phyloP scores from a whole-genome alignment of 139 green algal species.

The Chlorella sp. region DNA sequence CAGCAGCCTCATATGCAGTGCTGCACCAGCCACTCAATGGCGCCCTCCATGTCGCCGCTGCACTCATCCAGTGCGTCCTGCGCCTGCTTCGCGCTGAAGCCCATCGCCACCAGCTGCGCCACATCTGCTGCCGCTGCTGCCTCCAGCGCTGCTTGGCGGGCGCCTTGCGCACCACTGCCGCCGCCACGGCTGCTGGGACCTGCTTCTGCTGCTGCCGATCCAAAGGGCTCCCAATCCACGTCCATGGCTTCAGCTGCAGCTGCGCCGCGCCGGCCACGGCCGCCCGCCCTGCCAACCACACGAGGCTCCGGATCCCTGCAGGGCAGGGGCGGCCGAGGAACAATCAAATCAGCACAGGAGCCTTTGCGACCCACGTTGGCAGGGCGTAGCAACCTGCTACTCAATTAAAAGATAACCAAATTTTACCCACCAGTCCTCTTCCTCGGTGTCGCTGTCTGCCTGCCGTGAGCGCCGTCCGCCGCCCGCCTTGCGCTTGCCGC shows the following conservation, averaged over 20 bases:
- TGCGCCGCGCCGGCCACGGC: background rate
- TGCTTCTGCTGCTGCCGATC: background rate
- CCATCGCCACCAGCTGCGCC: constrained; percentile 65
- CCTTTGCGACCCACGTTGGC: too few relatives aligned
- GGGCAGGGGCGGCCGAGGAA: too few relatives aligned
- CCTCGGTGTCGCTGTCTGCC: background rate
- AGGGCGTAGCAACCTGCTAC: background rate
- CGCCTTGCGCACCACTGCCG: background rate
- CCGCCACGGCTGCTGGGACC: background rate
- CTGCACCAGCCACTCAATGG: constrained; percentile 72
- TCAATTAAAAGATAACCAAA: too few relatives aligned
- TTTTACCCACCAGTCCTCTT: constrained; percentile 22
- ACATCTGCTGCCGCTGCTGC: constrained; percentile 32
- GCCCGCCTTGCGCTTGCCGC: constrained; percentile 28
- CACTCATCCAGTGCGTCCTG: constrained; percentile 74
- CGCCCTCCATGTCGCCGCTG: constrained; percentile 59
- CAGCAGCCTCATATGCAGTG: constrained; percentile 32
- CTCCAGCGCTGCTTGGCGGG: background rate
- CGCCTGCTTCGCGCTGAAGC: constrained; percentile 70
- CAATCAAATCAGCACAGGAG: too few relatives aligned
- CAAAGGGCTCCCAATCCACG: background rate
- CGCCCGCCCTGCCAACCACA: background rate
- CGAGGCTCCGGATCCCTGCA: background rate
- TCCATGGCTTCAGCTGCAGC: background rate
- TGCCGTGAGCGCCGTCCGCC: background rate